Evolutionary conservation across 2,329 filamentous ascomycete genomes (phyloP).

Genomic region (Penicillium brasilianum): DNA sequence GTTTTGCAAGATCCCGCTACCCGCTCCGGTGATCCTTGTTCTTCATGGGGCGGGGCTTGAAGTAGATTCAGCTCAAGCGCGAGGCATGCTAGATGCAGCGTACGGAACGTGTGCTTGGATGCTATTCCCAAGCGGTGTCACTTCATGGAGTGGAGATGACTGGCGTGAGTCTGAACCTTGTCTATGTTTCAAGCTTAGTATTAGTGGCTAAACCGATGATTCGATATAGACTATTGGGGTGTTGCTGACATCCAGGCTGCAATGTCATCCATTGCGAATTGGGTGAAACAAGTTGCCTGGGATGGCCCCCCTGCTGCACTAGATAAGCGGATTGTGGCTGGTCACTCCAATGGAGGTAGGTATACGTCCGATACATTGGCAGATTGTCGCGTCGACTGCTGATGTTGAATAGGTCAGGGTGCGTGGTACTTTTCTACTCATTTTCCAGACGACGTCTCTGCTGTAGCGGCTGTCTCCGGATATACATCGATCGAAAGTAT

Average conservation of each 20-base stretch:
- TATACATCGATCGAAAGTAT: slow-evolving; percentile 61
- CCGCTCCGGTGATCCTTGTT: slow-evolving; percentile 56
- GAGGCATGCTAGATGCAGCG: slow-evolving; percentile 55
- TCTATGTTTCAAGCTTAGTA: background rate
- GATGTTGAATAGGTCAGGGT: slow-evolving; percentile 53
- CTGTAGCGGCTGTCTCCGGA: slow-evolving; percentile 62
- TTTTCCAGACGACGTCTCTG: slow-evolving; percentile 61
- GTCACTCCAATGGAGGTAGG: slow-evolving; percentile 64
- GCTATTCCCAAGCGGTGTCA: slow-evolving; percentile 62
- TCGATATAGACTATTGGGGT: slow-evolving; percentile 56
- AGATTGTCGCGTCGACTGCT: background rate
- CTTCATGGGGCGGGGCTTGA: slow-evolving; percentile 65
- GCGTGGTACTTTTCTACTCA: slow-evolving; percentile 63
- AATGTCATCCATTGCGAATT: slow-evolving; percentile 53
- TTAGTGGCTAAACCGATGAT: background rate
- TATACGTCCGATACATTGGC: background rate
- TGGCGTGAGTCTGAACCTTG: slow-evolving; percentile 54
- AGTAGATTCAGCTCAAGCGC: slow-evolving; percentile 54
- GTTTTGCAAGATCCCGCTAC: slow-evolving; percentile 16
- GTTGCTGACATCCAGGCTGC: slow-evolving; percentile 62
- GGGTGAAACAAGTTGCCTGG: slow-evolving; percentile 58
- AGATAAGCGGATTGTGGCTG: slow-evolving; percentile 58
- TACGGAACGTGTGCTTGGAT: slow-evolving; percentile 61
- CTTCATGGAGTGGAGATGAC: slow-evolving; percentile 64
- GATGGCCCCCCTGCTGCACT: slow-evolving; percentile 51